Base-by-base conservation (phyloP, 108 stramenopile genomes). In the Aurantiochytrium sp. region DNA sequence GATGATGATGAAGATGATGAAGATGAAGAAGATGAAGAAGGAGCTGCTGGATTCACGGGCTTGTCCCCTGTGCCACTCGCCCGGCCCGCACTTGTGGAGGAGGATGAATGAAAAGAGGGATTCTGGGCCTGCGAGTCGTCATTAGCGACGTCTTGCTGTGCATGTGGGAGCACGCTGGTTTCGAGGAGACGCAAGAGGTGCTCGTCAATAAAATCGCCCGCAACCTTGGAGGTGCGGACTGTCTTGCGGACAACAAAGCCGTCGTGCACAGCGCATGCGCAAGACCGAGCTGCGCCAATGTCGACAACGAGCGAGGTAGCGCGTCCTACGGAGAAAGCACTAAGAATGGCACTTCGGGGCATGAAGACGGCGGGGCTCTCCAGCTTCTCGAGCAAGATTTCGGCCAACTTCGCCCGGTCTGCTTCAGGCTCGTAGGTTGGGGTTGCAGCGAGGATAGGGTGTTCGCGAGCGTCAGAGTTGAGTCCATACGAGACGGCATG, bases 371-470 rank as follows among this genome's bases (percentile, higher is more conserved):
- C 57, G 5, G 88, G 60, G 43, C 6, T 53, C 59, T 16, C 60
- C 6, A 42, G 8, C 12, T 29, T 42, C 23, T 44, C 60, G 5
- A 25, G 25, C 23, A 29, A 88, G 5, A 64, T 21, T 21, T 28
- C 60, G 5, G 60, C 60, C 4, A 88, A 19, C 47, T 44, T 60
- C 16, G 47, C 60, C 5, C 88, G 35, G 64, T 88, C 88, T 14
- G 44, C 88, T 21, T 64, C 45, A 16, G 88, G 45, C 45, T 29
- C 88, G 4, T 64, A 60, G 6, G 88, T 55, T 5, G 88, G 44
- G 28, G 45, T 47, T 8, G 60, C 60, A 96, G 95, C 55, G 96
- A 96, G 58, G 96, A 83, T 53, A 6, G 76, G 76, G 4, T 83
- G 76, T 18, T 47, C 76, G n/a, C 51, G 45, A 47, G 76, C 49